phyloP scores from a whole-genome alignment of 2,329 filamentous ascomycete genomes.

The Harringtonia aguacate region DNA sequence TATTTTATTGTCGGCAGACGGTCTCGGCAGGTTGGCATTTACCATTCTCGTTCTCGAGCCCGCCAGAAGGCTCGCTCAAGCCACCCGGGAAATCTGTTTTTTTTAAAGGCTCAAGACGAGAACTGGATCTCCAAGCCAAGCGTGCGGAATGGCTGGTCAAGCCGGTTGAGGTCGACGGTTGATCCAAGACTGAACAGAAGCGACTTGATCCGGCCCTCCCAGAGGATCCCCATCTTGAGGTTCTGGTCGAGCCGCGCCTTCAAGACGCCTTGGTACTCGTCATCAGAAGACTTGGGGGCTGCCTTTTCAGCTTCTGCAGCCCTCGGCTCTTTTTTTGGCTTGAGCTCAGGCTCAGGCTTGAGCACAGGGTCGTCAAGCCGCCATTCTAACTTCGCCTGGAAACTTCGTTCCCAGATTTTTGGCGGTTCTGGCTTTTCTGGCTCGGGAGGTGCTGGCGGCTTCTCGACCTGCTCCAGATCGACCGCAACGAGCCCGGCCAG shows the following conservation, averaged over 20 bases:
- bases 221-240: conserved; percentile 73
- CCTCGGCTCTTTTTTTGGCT: conserved; percentile 10
- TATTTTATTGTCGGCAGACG: too few species aligned
- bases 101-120: conserved; percentile 49
- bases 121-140: conserved; percentile 75
- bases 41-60: too few species aligned
- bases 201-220: conserved; percentile 90
- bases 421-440: not conserved
- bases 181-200: conserved; percentile 85
- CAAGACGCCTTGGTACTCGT: conserved; percentile 73
- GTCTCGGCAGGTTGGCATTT: too few species aligned
- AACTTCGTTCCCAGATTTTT: conserved; percentile 22
- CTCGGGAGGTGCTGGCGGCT: not conserved
- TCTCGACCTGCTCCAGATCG: conserved; percentile 10
- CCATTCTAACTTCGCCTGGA: conserved; percentile 40
- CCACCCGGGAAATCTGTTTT: too few species aligned
- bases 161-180: conserved; percentile 66
- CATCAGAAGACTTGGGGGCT: conserved; percentile 28
- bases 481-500: conserved; percentile 26
- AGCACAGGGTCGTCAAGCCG: conserved; percentile 23
- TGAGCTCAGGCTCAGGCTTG: conserved; percentile 17
- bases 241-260: conserved; percentile 88
- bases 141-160: conserved; percentile 66
- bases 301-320: conserved; percentile 3
- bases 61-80: too few species aligned